Conservation (phyloP, 2,329 filamentous ascomycete species). For the Pyrenophora graminea region DNA sequence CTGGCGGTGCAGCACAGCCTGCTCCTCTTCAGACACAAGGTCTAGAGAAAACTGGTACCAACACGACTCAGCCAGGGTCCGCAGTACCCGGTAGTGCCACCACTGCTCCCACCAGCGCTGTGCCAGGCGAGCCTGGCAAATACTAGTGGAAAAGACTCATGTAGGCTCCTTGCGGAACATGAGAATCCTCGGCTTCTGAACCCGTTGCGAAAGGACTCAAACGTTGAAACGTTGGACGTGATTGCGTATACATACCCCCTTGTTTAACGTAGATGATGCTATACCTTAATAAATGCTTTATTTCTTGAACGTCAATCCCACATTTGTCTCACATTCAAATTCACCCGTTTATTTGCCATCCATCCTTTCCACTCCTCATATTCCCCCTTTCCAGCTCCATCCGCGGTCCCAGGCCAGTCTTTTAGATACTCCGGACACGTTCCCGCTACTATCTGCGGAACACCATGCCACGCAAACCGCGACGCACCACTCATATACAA, state of each 20-base stretch:
- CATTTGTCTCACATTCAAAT: constrained; percentile 93
- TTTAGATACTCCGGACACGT: constrained; percentile 78
- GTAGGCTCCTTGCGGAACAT: background rate
- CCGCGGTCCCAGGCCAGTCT: constrained; percentile 68
- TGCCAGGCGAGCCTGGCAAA: constrained; percentile 39
- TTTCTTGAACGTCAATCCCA: constrained; percentile 48
- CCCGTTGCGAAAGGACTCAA: background rate
- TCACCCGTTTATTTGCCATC: constrained; percentile 87
- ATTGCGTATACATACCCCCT: constrained; percentile 4
- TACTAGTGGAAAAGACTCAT: constrained; percentile 18
- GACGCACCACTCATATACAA: constrained; percentile 85
- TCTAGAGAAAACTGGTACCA: constrained; percentile 27
- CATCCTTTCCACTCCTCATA: constrained; percentile 78
- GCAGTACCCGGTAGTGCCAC: constrained; percentile 11
- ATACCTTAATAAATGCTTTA: constrained; percentile 3
- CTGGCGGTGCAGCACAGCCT: constrained; percentile 21
- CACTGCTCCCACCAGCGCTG: constrained; percentile 23
- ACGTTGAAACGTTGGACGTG: background rate
- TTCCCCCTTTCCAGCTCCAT: constrained; percentile 41
- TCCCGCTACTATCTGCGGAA: constrained; percentile 78
- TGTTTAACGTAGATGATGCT: background rate
- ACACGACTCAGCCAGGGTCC: constrained; percentile 11
- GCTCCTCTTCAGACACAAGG: constrained; percentile 43
- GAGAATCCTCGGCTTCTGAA: background rate
- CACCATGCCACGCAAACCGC: constrained; percentile 92